Conservation (phyloP, 495 filamentous ascomycete species). For the Penicillium riverlandense region DNA sequence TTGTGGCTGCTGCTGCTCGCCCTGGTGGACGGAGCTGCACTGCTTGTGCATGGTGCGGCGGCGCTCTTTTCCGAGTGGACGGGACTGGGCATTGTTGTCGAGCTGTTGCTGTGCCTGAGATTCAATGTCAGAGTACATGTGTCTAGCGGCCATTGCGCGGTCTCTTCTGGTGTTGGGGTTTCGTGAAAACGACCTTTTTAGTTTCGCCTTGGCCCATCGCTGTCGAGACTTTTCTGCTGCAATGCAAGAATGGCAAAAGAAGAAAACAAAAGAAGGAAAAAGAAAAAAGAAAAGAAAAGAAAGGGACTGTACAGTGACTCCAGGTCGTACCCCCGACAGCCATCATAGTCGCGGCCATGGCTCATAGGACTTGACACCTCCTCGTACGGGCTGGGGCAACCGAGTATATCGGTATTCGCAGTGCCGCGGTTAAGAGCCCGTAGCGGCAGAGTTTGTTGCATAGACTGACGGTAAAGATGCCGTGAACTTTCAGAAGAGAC, state of each 20-base stretch:
- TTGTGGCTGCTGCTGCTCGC: not conserved
- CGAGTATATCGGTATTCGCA: slow-evolving; percentile 11
- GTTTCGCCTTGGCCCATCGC: not conserved
- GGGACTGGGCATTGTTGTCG: slow-evolving; percentile 27
- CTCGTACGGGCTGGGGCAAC: slow-evolving; percentile 11
- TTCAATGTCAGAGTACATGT: not conserved
- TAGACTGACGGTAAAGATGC: slow-evolving; percentile 14
- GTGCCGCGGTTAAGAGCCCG: slow-evolving; percentile 9
- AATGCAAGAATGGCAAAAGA: not conserved
- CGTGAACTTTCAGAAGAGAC: slow-evolving; percentile 18
- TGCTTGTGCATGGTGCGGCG: slow-evolving; percentile 6
- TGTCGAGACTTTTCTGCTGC: not conserved
- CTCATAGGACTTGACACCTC: slow-evolving; percentile 18
- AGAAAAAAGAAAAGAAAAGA: slow-evolving; percentile 5
- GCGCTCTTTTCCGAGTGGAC: slow-evolving; percentile 26
- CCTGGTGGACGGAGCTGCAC: not conserved
- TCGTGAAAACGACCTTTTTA: not conserved
- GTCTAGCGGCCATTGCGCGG: too few relatives aligned
- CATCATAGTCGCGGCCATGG: slow-evolving; percentile 19
- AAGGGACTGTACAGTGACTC: slow-evolving; percentile 35
- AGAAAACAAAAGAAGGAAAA: not conserved
- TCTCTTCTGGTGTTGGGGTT: too few relatives aligned
- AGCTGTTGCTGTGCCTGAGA: slow-evolving; percentile 27
- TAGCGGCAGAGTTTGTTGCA: slow-evolving; percentile 17
- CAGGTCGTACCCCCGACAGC: slow-evolving; percentile 25